Evolutionary conservation across 805 yeast species (phyloP).

Genomic region (Schwanniomyces vanrijiae): DNA sequence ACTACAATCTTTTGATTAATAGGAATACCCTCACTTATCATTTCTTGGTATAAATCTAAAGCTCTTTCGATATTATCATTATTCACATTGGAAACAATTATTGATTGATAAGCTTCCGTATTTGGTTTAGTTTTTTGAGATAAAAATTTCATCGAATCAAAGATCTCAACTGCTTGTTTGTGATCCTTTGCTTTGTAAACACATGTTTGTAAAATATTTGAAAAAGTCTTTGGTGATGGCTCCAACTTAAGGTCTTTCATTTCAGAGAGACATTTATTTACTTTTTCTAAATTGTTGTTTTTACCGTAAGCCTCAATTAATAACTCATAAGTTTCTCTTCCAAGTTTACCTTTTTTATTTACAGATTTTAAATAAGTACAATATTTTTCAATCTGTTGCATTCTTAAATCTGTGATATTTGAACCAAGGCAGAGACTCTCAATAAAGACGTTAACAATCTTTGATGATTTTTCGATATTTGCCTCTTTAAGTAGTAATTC

Average conservation of each 20-base stretch:
- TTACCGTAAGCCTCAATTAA: slow-evolving; percentile 49
- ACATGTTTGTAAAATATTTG: slow-evolving; percentile 61
- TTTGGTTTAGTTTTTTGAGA: slow-evolving; percentile 69
- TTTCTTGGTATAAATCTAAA: slow-evolving; percentile 71
- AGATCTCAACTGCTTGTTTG: slow-evolving; percentile 66
- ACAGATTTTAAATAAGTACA: slow-evolving; percentile 22
- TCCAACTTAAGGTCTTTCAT: slow-evolving; percentile 38
- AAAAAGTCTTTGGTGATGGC: slow-evolving; percentile 49
- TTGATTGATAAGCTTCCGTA: slow-evolving; percentile 62
- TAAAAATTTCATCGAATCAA: slow-evolving; percentile 83
- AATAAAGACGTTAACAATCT: slow-evolving; percentile 38
- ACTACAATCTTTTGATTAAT: slow-evolving; percentile 42
- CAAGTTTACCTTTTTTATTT: slow-evolving; percentile 24
- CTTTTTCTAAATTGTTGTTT: slow-evolving; percentile 31
- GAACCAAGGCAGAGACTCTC: slow-evolving; percentile 28
- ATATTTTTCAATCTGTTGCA: slow-evolving; percentile 31
- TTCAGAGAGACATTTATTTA: slow-evolving; percentile 35
- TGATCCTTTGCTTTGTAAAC: slow-evolving; percentile 50
- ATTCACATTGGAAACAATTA: slow-evolving; percentile 65
- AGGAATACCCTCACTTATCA: slow-evolving; percentile 37
- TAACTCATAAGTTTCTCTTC: slow-evolving; percentile 42
- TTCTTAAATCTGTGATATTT: slow-evolving; percentile 16
- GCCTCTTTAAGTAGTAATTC: slow-evolving; percentile 39
- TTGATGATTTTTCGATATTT: slow-evolving; percentile 24
- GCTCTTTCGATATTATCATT: slow-evolving; percentile 70